Conservation (phyloP, 305 asterid species). For the Fraxinus xanthoxyloides region DNA sequence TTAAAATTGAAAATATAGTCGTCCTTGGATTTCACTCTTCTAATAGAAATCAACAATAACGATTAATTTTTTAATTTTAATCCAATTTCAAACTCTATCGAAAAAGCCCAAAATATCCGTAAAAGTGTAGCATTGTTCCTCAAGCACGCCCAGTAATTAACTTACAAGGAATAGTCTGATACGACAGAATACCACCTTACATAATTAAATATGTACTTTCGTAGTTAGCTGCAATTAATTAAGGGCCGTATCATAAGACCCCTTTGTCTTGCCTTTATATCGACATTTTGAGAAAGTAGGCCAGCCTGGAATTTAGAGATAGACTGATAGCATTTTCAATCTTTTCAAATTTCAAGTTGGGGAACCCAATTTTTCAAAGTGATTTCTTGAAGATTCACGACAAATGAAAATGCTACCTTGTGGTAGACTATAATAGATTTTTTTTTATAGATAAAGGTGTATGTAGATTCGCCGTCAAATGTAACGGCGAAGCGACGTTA, state of each 20-base stretch:
- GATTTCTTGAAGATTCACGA: neutral
- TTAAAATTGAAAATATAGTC: too few species aligned
- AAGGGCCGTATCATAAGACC: neutral
- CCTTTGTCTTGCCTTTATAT: neutral
- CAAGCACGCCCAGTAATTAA: too few species aligned
- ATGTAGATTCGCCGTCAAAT: slow-evolving; percentile 37
- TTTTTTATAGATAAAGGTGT: neutral
- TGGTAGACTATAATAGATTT: neutral
- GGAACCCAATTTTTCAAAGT: neutral
- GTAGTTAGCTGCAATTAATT: neutral
- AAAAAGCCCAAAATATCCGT: too few species aligned
- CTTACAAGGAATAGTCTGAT: too few species aligned
- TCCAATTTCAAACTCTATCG: too few species aligned
- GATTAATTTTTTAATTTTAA: too few species aligned
- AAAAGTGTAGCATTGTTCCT: too few species aligned
- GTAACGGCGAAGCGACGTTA: slow-evolving; percentile 38
- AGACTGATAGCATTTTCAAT: neutral
- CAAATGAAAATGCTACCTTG: slow-evolving; percentile 1
- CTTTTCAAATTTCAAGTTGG: slow-evolving; percentile 8
- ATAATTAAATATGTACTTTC: neutral
- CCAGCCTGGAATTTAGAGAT: neutral
- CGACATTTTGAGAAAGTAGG: neutral
- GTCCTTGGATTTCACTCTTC: too few species aligned
- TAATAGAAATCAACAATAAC: too few species aligned
- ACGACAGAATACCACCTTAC: neutral